Conservation (phyloP, 148 eudicot genomes). For the Rhododendron simsii region DNA sequence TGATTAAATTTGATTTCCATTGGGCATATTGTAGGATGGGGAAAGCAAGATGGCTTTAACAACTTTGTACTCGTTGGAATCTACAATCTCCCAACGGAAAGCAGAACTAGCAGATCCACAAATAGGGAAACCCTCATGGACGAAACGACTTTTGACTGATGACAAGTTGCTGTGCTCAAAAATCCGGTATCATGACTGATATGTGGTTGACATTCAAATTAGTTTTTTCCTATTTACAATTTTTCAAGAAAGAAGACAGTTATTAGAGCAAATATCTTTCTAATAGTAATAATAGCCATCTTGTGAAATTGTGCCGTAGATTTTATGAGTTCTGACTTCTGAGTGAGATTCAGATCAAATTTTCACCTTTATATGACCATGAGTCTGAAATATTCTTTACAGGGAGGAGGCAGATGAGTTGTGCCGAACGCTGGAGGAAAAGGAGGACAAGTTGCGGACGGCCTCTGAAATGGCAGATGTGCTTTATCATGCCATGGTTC, state of each 20-base stretch:
- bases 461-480: slow-evolving; percentile 99
- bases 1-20: background rate
- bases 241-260: background rate
- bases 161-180: slow-evolving; percentile 73
- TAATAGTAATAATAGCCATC: background rate
- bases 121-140: slow-evolving; percentile 84
- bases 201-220: background rate
- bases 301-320: background rate
- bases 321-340: background rate
- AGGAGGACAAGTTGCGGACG: slow-evolving; percentile 64
- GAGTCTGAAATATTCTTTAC: background rate
- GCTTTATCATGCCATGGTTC: slow-evolving; percentile 88
- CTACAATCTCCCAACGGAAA: slow-evolving; percentile 61
- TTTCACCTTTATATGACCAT: background rate
- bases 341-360: background rate
- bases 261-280: background rate
- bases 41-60: slow-evolving; percentile 57
- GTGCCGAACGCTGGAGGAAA: slow-evolving; percentile 79
- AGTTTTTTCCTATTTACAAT: background rate
- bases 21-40: slow-evolving; percentile 27
- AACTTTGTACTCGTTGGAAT: slow-evolving; percentile 69
- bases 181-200: slow-evolving; percentile 48
- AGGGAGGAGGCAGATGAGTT: slow-evolving; percentile 98
- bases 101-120: slow-evolving; percentile 34
- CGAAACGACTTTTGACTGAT: slow-evolving; percentile 68